Conservation (phyloP, 495 filamentous ascomycete species). For the Penicillium roqueforti region DNA sequence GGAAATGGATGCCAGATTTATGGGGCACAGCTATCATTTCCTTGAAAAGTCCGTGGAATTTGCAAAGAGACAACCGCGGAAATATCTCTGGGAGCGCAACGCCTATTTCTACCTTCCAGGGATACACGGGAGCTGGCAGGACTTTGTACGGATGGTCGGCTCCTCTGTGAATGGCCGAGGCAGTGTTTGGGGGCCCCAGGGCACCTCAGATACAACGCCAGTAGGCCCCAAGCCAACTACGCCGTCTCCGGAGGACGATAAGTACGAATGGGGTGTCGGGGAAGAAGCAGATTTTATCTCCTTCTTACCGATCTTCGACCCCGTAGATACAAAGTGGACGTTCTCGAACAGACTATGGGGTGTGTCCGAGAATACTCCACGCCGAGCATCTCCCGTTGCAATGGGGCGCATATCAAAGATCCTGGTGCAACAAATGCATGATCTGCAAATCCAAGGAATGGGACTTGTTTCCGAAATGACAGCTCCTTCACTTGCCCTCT, state of each 20-base stretch:
- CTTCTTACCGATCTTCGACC: slow-evolving; percentile 61
- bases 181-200: slow-evolving; percentile 50
- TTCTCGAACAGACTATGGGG: slow-evolving; percentile 50
- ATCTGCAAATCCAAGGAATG: slow-evolving; percentile 48
- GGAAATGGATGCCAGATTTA: slow-evolving; percentile 63
- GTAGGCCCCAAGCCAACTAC: background rate
- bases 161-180: background rate
- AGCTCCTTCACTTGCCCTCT: slow-evolving; percentile 55
- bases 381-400: slow-evolving; percentile 48
- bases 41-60: slow-evolving; percentile 54
- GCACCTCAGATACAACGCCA: background rate
- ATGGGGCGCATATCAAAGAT: slow-evolving; percentile 49
- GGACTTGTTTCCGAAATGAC: slow-evolving; percentile 65
- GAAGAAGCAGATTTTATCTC: slow-evolving; percentile 72
- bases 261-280: slow-evolving; percentile 63
- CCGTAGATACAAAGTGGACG: slow-evolving; percentile 54
- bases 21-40: slow-evolving; percentile 63
- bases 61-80: slow-evolving; percentile 53
- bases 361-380: slow-evolving; percentile 42
- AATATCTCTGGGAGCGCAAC: slow-evolving; percentile 64
- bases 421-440: slow-evolving; percentile 50
- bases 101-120: slow-evolving; percentile 61
- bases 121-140: slow-evolving; percentile 43
- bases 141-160: background rate
- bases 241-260: slow-evolving; percentile 36